These are phyloP conservation scores for Sodiomyces alkalinus DNA, from an alignment of 2,329 filamentous ascomycete genomes.

Conservation along the genomic window DNA sequence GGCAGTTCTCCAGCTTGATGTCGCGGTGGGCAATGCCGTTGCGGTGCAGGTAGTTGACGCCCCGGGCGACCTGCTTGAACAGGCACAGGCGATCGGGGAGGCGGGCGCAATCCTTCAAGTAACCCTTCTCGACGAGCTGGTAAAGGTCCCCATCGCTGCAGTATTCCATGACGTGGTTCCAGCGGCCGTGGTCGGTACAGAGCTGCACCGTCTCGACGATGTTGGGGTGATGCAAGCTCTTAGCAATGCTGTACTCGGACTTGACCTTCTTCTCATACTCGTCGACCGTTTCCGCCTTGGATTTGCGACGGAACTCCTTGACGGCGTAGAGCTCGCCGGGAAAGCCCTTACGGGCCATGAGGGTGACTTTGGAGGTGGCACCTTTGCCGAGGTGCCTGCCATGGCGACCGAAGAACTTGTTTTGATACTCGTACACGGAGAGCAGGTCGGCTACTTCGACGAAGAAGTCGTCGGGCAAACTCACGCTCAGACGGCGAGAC, in stretches of 20 bases:
- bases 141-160: slow-evolving; percentile 73
- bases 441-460: slow-evolving; percentile 56
- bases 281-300: slow-evolving; percentile 49
- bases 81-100: slow-evolving; percentile 61
- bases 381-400: slow-evolving; percentile 69
- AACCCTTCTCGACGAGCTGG: slow-evolving; percentile 54
- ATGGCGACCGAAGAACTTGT: slow-evolving; percentile 55
- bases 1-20: slow-evolving; percentile 77
- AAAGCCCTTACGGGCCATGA: slow-evolving; percentile 59
- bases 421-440: slow-evolving; percentile 54
- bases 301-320: slow-evolving; percentile 72
- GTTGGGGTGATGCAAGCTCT: slow-evolving; percentile 74
- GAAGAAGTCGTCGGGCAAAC: slow-evolving; percentile 57
- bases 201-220: slow-evolving; percentile 69
- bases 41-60: slow-evolving; percentile 65
- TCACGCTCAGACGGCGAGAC: slow-evolving; percentile 61
- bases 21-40: slow-evolving; percentile 84
- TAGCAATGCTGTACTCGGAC: slow-evolving; percentile 77
- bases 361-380: slow-evolving; percentile 65
- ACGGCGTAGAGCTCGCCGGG: slow-evolving; percentile 60
- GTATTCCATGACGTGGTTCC: slow-evolving; percentile 91
- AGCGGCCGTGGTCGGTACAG: slow-evolving; percentile 58
- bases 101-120: slow-evolving; percentile 49
- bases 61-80: slow-evolving; percentile 79
- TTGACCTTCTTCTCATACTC: slow-evolving; percentile 85